Conservation (phyloP, 2,329 filamentous ascomycete genomes). For the Aspergillus chevalieri region DNA sequence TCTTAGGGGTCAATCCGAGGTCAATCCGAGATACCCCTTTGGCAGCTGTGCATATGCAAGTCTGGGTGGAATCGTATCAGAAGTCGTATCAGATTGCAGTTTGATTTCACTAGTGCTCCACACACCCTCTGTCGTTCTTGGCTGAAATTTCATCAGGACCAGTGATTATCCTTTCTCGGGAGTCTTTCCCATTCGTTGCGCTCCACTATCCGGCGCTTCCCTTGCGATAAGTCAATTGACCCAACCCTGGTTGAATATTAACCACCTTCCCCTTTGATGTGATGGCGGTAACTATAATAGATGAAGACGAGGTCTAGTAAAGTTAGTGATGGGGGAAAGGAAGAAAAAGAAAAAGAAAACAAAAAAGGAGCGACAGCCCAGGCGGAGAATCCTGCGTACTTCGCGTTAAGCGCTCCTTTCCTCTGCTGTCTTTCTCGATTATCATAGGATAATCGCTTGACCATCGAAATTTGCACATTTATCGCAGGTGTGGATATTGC, state of each 20-base stretch:
- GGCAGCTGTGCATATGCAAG: constrained; percentile 5
- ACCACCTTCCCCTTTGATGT: not conserved
- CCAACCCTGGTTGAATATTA: not conserved
- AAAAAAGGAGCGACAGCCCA: not conserved
- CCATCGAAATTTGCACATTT: not conserved
- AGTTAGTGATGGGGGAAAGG: too few species aligned
- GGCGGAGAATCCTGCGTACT: not conserved
- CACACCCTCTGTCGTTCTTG: not conserved
- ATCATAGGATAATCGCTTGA: not conserved
- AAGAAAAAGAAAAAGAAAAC: not conserved
- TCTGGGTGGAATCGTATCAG: constrained; percentile 1
- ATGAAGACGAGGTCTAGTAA: too few species aligned
- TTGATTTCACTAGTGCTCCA: not conserved
- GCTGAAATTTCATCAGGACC: not conserved
- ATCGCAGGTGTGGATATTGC: not conserved
- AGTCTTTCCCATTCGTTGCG: not conserved
- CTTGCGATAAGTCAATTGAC: not conserved
- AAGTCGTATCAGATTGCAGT: constrained; percentile 3
- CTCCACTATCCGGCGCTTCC: not conserved
- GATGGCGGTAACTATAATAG: not conserved
- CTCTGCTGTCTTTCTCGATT: not conserved
- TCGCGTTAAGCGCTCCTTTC: not conserved
- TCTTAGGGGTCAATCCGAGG: not conserved
- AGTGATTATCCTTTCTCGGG: not conserved
- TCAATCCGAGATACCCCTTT: not conserved